Evolutionary conservation across 2,329 filamentous ascomycete species (phyloP).

Genomic region (Botryotinia calthae): DNA sequence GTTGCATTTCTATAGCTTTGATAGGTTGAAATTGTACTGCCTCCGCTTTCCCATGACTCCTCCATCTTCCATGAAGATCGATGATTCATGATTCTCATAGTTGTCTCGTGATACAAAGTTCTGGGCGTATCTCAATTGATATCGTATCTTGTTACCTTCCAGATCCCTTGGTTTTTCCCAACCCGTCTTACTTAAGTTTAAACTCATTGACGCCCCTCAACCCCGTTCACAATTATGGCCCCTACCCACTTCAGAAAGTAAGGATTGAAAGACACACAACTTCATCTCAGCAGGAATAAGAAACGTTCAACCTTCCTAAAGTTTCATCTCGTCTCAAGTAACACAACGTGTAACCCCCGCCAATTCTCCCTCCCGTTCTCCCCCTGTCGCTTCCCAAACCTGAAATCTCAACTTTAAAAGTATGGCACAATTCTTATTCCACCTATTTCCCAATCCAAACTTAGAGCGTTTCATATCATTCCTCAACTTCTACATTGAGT

Average conservation of each 20-base stretch:
- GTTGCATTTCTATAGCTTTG: neutral
- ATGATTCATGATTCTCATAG: neutral
- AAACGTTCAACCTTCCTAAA: neutral
- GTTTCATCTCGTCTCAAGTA: slow-evolving; percentile 4
- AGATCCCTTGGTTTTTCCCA: neutral
- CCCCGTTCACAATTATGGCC: neutral
- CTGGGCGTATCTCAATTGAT: neutral
- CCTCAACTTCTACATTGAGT: neutral
- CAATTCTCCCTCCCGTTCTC: too few species aligned
- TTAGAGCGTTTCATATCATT: neutral
- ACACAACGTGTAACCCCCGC: neutral
- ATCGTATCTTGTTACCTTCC: neutral
- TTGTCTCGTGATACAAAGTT: neutral
- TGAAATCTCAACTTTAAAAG: neutral
- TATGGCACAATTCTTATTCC: neutral
- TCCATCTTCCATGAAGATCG: neutral
- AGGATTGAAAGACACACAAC: neutral
- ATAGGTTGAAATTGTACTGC: neutral
- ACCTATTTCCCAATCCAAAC: neutral
- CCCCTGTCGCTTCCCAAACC: neutral
- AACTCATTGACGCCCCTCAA: neutral
- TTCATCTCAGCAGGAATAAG: neutral
- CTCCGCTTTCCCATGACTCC: neutral
- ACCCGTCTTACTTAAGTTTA: neutral
- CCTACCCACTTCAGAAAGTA: neutral